A percentile compares a stretch with the other conserved stretches of the same genome.
These are phyloP conservation scores for Climacium dendroides DNA, from an alignment of 225 moss, liverwort and hornwort genomes.

Conservation along the genomic window DNA sequence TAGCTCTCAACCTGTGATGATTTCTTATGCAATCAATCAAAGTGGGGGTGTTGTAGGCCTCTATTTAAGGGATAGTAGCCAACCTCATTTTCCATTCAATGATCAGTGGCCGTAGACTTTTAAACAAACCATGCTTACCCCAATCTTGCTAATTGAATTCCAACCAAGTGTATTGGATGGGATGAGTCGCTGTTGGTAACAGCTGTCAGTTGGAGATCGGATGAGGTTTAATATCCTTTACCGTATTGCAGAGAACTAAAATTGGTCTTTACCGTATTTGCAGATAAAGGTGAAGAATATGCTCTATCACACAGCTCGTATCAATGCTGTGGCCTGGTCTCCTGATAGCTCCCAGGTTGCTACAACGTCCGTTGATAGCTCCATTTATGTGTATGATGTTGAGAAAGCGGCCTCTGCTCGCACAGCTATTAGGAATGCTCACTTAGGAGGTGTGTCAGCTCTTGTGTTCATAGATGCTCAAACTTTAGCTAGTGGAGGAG, in stretches of 20 bases:
- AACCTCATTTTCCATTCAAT: background rate
- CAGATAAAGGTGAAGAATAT: constrained; percentile 94
- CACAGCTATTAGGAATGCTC: constrained; percentile 62
- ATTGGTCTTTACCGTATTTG: constrained; percentile 4
- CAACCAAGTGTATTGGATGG: background rate
- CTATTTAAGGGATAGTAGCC: background rate
- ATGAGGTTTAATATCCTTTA: background rate
- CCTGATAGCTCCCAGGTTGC: constrained; percentile 72
- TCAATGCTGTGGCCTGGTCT: constrained; percentile 82
- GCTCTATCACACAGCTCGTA: constrained; percentile 88
- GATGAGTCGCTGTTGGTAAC: background rate
- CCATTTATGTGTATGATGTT: constrained; percentile 79
- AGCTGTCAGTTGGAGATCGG: background rate
- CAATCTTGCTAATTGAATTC: background rate
- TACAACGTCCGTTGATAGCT: constrained; percentile 73
- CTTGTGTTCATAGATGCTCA: constrained; percentile 52
- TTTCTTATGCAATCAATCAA: background rate
- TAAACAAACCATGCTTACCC: background rate
- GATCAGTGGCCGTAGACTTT: background rate
- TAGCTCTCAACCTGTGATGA: background rate
- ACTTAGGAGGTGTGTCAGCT: constrained; percentile 71
- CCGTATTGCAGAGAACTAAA: background rate
- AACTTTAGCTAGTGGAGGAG: constrained; percentile 81
- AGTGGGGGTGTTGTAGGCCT: background rate
- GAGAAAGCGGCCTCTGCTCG: constrained; percentile 55